These are phyloP conservation scores for Gardenia jasminoides DNA, from an alignment of 257 asterid species.

Conservation along the genomic window DNA sequence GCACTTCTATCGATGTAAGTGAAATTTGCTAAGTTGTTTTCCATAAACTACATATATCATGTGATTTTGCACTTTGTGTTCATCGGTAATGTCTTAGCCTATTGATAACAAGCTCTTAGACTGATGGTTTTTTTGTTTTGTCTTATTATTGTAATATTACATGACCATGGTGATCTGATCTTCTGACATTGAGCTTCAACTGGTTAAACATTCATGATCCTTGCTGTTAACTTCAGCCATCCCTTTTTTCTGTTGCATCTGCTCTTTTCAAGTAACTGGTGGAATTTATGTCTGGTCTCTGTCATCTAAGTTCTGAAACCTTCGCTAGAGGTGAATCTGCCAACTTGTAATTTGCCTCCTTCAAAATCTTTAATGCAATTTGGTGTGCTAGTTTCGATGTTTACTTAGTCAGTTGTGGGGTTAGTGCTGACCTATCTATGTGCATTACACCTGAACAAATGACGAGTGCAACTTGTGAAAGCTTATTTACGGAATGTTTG, in stretches of 20 bases:
- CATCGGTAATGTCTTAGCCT: not conserved
- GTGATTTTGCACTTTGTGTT: not conserved
- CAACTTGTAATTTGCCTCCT: not conserved
- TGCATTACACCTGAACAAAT: not conserved
- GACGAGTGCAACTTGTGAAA: constrained; percentile 1
- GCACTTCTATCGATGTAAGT: constrained; percentile 59
- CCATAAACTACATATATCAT: not conserved
- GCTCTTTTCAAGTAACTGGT: not conserved
- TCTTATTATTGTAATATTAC: not conserved
- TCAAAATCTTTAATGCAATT: not conserved
- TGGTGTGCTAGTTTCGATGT: not conserved
- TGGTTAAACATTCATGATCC: no score
- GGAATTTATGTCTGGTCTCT: no score
- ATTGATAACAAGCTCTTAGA: not conserved
- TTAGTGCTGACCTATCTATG: not conserved
- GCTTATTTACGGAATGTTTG: constrained; percentile 32
- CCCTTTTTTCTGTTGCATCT: not conserved
- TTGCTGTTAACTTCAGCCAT: not conserved
- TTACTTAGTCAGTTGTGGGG: not conserved
- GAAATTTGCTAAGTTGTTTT: constrained; percentile 6
- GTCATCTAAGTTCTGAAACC: not conserved
- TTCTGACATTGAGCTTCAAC: not conserved
- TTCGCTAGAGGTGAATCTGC: not conserved
- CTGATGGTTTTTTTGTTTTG: not conserved
- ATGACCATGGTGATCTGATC: not conserved